Conservation (phyloP, 331 rosid genomes). For the Stylosanthes scabra region DNA sequence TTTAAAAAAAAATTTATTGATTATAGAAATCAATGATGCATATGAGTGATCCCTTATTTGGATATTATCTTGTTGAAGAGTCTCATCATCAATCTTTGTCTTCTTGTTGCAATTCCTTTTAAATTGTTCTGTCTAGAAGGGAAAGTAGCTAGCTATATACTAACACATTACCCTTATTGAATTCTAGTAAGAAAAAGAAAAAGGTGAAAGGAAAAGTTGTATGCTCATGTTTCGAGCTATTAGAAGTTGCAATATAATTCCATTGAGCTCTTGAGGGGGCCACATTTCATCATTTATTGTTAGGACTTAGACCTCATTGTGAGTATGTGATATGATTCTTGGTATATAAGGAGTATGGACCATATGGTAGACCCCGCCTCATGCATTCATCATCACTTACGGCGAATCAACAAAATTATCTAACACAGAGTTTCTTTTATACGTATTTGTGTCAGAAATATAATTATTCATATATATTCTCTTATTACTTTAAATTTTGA, state of each 20-base stretch:
- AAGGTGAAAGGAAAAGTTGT: constrained; percentile 13
- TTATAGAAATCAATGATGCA: background rate
- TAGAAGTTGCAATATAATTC: constrained; percentile 11
- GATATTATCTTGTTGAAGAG: background rate
- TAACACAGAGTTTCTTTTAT: constrained; percentile 28
- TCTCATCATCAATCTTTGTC: background rate
- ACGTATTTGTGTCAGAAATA: no score
- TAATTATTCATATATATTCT: no score
- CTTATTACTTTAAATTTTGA: no score
- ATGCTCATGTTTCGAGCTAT: constrained; percentile 7
- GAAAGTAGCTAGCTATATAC: constrained; percentile 10
- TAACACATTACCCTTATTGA: constrained; percentile 3
- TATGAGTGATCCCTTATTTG: constrained; percentile 12
- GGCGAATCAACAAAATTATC: constrained; percentile 40
- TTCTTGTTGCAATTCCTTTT: background rate
- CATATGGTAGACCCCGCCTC: constrained; percentile 44
- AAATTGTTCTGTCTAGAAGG: background rate
- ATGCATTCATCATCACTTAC: constrained; percentile 36
- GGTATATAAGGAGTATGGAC: constrained; percentile 18
- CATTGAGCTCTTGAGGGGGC: constrained; percentile 21
- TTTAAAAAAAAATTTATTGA: no score
- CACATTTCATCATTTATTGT: constrained; percentile 28
- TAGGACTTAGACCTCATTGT: constrained; percentile 29
- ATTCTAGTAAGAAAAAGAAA: constrained; percentile 2
- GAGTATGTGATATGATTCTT: constrained; percentile 9